Base-by-base conservation (phyloP, 768 basidiomycete species). In the Grammothele lineata region DNA sequence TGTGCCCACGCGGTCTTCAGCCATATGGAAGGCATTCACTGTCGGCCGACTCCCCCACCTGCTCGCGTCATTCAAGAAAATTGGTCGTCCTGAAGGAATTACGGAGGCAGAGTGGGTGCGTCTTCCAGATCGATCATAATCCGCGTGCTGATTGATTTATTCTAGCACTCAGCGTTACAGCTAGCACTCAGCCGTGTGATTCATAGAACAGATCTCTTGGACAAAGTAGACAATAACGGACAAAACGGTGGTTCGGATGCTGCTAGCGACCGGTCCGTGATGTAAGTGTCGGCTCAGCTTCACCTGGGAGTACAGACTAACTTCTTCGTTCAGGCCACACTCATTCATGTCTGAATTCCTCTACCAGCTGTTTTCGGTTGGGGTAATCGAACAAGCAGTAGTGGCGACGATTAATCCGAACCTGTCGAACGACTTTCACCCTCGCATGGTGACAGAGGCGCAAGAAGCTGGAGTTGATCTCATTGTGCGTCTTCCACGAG, bases 11-110 rank as follows among this genome's bases (percentile, higher is more conserved):
- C 42, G 40, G 24, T n/a, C 48, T 8, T 48, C 51, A 1, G 66
- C 66, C 30, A 57, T 88, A 25, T 91, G 87, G 87, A 78, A 77
- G 53, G 73, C 80, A 17, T 90, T 89, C 58, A 71, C 87, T 17
- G 66, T 86, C 45, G 82, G 85, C 32, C 75, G 87, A 43, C 69
- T 90, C 11, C 87, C 87, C 23, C 67, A 66, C 14, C 64, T 89
- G 19, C 55, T 90, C 25, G 58, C 67, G 6, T 62, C 60, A n/a
- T 83, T 87, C 43, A 77, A 80, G 51, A 75, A 70, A 53, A 67
- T 67, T 21, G 60, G 85, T 9, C 79, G 75, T 39, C 62, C 57
- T 26, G 82, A 85, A 36, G 74, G 73, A 25, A 64, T 72, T 2
- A 59, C 71, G 1, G 76, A 74, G 39, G 62, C 67, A 11, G 85